Conservation (phyloP, 441 rosid genomes). For the Adansonia madagascariensis region DNA sequence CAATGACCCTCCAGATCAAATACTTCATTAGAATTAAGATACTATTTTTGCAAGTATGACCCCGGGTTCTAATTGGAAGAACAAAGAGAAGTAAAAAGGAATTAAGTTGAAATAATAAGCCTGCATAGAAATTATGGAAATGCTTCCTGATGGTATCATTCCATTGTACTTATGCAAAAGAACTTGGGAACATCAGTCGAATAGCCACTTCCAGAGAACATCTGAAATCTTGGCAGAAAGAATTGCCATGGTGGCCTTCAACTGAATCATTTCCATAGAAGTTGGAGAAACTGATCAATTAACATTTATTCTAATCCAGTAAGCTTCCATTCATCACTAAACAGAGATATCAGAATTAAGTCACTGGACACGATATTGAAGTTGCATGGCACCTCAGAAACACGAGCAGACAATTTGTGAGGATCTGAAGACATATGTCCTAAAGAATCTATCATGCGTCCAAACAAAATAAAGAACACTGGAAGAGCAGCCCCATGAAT, state of each 20-base stretch:
- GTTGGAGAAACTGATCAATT: not conserved
- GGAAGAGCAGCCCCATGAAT: conserved; percentile 75
- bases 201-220: not conserved
- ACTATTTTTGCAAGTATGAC: not conserved
- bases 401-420: conserved; percentile 49
- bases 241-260: not conserved
- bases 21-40: not conserved
- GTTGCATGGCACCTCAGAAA: conserved; percentile 57
- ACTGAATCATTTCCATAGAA: not conserved
- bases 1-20: conserved; percentile 10
- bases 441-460: conserved; percentile 71
- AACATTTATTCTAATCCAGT: not conserved
- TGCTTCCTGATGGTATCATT: not conserved
- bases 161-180: not conserved
- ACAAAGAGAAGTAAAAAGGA: not conserved
- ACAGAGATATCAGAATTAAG: not conserved
- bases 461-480: conserved; percentile 64
- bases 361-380: not conserved
- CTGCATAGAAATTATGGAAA: not conserved
- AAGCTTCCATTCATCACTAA: not conserved
- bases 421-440: conserved; percentile 62
- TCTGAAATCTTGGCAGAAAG: not conserved
- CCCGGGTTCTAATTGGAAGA: not conserved
- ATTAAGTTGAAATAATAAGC: not conserved
- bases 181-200: not conserved